These are phyloP conservation scores for Ophiostoma ulmi DNA, from an alignment of 2,329 filamentous ascomycete genomes.

Conservation along the genomic window DNA sequence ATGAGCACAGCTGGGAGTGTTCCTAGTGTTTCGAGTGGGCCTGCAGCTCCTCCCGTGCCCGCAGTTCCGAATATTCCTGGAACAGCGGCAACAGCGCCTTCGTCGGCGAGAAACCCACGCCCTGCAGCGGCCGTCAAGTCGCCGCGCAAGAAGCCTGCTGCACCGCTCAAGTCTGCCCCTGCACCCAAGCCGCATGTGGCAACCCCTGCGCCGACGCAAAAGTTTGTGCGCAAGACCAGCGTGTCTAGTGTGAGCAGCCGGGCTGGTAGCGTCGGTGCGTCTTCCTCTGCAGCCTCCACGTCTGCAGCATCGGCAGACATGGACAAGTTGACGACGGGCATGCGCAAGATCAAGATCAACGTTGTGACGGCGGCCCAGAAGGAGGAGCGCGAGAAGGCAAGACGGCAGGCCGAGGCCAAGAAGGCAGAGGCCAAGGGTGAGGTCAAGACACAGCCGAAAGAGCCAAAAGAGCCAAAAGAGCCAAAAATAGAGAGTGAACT, in stretches of 20 bases:
- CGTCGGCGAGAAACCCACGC: constrained; percentile 58
- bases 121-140: constrained; percentile 35
- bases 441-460: background rate
- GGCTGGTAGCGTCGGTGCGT: background rate
- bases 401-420: constrained; percentile 21
- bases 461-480: background rate
- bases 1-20: constrained; percentile 38
- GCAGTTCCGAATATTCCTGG: background rate
- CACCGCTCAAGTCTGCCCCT: background rate
- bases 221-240: constrained; percentile 15
- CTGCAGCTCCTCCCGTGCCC: background rate
- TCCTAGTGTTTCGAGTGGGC: background rate
- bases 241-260: constrained; percentile 13
- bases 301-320: constrained; percentile 39
- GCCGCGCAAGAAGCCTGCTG: constrained; percentile 30
- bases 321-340: constrained; percentile 51
- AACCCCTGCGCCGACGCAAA: constrained; percentile 10
- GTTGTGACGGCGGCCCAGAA: constrained; percentile 55
- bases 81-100: constrained; percentile 26
- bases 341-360: constrained; percentile 61
- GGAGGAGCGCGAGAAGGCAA: constrained; percentile 44
- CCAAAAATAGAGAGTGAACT: background rate
- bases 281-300: constrained; percentile 25
- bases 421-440: constrained; percentile 1
- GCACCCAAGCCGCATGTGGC: constrained; percentile 8